Base-by-base conservation (phyloP, 441 rosid genomes). In the Kokia cookei region DNA sequence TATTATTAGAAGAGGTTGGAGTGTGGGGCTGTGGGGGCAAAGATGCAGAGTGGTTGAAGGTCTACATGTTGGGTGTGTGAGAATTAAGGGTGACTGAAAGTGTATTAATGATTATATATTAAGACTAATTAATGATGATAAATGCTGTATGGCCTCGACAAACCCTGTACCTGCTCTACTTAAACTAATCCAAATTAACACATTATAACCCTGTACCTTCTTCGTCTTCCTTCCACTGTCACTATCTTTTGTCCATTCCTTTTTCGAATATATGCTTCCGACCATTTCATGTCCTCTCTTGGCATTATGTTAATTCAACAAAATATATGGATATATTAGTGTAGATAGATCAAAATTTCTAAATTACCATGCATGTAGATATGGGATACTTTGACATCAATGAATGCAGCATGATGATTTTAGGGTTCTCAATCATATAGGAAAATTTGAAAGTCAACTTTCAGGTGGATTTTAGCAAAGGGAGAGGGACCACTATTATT, bases 31-130 rank as follows among this genome's bases (percentile, higher is more conserved):
- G 86, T 81, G 84, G 91, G 87, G 65, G 79, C 84, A 40, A 35
- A 68, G 53, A 40, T 40, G 43, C 10, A 40, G 43, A 40, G 7
- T 40, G 14, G 55, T 26, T 26, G 3, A 54, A 81, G 88, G 88
- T 79, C 86, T 88, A 86, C 87, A 80, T 83, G 89, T 82, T 85
- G 86, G 86, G 86, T 19, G 84, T n/a, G 22, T 37, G 10, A 48
- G 53, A 11, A 48, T 48, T 13, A 48, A 48, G 53, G 53, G 67
- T 43, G 73, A 76, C 75, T 84, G 80, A 77, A 13, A 19, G n/a
- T 83, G 83, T 71, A 77, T 81, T 76, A 77, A 83, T 77, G 42
- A 77, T 82, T 74, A 58, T 59, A 72, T 17, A 29, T 69, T 40
- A 24, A 67, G 65, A 79, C 14, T 48, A 48, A 15, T 48, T 48